Evolutionary conservation across 2,329 filamentous ascomycete genomes (phyloP).

Genomic region (Xylaria sp.): DNA sequence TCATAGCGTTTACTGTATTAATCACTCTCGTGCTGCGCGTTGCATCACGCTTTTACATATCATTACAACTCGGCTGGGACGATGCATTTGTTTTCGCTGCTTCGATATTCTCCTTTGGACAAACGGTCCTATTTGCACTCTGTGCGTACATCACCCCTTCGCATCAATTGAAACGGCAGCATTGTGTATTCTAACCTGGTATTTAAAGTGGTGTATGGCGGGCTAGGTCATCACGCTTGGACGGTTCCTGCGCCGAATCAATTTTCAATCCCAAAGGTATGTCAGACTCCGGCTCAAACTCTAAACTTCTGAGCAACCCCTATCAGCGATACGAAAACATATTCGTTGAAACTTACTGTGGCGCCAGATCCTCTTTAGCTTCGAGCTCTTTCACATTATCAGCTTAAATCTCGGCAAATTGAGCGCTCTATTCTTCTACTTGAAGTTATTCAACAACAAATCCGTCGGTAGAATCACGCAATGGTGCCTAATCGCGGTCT

Average conservation of each 20-base stretch:
- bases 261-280: slow-evolving; percentile 30
- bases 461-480: slow-evolving; percentile 21
- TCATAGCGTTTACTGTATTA: slow-evolving; percentile 25
- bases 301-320: too few relatives aligned
- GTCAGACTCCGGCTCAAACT: neutral
- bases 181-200: slow-evolving; percentile 1
- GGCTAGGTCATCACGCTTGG: slow-evolving; percentile 28
- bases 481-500: slow-evolving; percentile 21
- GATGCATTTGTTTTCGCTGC: slow-evolving; percentile 28
- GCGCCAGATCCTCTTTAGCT: slow-evolving; percentile 29
- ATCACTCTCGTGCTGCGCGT: slow-evolving; percentile 25
- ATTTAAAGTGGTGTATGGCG: slow-evolving; percentile 27
- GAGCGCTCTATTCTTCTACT: slow-evolving; percentile 31
- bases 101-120: slow-evolving; percentile 19
- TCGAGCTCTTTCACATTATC: slow-evolving; percentile 31
- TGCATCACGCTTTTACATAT: slow-evolving; percentile 25
- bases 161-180: neutral
- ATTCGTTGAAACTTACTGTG: neutral
- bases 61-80: slow-evolving; percentile 29
- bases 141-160: slow-evolving; percentile 18
- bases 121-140: slow-evolving; percentile 27
- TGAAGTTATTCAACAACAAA: slow-evolving; percentile 26
- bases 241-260: slow-evolving; percentile 29
- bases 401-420: slow-evolving; percentile 30
- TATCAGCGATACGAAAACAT: neutral